These are phyloP conservation scores for Trebouxia sp. DNA, from an alignment of 139 green algal genomes.

Conservation along the genomic window DNA sequence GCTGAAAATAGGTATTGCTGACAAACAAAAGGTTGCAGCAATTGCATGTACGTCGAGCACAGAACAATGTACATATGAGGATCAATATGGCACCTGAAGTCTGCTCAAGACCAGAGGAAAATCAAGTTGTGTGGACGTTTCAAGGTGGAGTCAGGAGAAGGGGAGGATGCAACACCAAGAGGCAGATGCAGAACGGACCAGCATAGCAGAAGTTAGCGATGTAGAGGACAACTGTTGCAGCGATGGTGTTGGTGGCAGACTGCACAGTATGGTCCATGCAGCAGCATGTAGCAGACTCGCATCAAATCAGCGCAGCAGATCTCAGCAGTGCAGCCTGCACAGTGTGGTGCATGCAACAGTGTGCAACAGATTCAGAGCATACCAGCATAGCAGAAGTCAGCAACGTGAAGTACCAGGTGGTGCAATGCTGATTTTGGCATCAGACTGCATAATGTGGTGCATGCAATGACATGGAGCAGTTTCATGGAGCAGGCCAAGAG, in stretches of 20 bases:
- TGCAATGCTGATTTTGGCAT: not conserved
- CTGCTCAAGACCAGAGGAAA: too few species aligned
- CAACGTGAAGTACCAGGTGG: not conserved
- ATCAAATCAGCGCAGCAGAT: too few species aligned
- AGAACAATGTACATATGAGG: not conserved
- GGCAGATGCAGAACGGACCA: not conserved
- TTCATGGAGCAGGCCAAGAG: too few species aligned
- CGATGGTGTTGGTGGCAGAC: not conserved
- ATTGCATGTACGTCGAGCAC: not conserved
- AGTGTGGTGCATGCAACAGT: too few species aligned
- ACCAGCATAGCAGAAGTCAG: not conserved
- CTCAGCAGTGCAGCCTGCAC: not conserved
- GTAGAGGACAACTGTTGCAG: not conserved
- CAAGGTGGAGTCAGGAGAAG: too few species aligned
- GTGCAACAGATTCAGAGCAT: too few species aligned
- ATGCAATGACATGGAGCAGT: too few species aligned
- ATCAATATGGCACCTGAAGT: too few species aligned
- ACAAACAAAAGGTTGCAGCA: too few species aligned
- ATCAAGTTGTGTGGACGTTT: not conserved
- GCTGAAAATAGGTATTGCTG: too few species aligned
- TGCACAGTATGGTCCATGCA: conserved; percentile 19
- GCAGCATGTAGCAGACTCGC: too few species aligned
- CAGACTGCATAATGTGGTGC: not conserved
- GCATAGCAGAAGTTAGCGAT: conserved; percentile 32
- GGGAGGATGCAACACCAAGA: too few species aligned